phyloP scores from a whole-genome alignment of 2,329 filamentous ascomycete genomes.

The Chaetomiaceae sp. region DNA sequence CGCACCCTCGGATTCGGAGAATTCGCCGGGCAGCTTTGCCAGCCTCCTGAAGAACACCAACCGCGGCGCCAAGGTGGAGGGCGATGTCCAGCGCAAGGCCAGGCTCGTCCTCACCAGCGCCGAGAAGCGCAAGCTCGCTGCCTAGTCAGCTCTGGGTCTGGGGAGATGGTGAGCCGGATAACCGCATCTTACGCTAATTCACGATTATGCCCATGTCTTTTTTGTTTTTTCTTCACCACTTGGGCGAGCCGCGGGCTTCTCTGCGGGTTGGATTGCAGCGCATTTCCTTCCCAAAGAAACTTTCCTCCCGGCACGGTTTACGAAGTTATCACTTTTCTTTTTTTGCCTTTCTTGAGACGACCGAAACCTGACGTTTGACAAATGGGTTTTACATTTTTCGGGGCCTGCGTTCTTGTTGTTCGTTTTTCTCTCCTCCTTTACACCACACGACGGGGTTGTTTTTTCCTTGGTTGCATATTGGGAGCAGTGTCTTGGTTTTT shows the following conservation, averaged over 20 bases:
- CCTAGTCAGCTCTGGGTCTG: slow-evolving; percentile 14
- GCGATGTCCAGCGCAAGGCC: slow-evolving; percentile 67
- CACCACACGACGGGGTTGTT: slow-evolving; percentile 12
- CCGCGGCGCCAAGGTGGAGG: slow-evolving; percentile 51
- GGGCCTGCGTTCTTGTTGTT: slow-evolving; percentile 6
- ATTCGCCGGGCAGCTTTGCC: slow-evolving; percentile 58
- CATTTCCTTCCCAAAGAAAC: slow-evolving; percentile 6
- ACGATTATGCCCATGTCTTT: slow-evolving; percentile 28
- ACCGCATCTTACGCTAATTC: slow-evolving; percentile 26
- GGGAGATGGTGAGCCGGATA: slow-evolving; percentile 7
- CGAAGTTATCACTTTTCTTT: slow-evolving; percentile 3
- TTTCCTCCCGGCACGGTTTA: not conserved
- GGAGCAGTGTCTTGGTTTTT: slow-evolving; percentile 9
- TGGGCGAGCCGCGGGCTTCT: not conserved
- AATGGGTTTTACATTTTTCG: slow-evolving; percentile 7
- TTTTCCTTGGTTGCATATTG: slow-evolving; percentile 19
- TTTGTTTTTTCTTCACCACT: slow-evolving; percentile 19
- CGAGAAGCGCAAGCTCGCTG: slow-evolving; percentile 77
- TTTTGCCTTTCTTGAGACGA: slow-evolving; percentile 8
- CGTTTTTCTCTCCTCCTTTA: not conserved
- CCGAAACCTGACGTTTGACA: slow-evolving; percentile 7
- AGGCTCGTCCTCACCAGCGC: slow-evolving; percentile 83
- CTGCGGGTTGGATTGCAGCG: slow-evolving; percentile 19
- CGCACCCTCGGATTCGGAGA: slow-evolving; percentile 46
- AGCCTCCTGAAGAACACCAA: slow-evolving; percentile 60